Base-by-base conservation (phyloP, 352 stramenopile genomes). In the Globisporangium nunn region DNA sequence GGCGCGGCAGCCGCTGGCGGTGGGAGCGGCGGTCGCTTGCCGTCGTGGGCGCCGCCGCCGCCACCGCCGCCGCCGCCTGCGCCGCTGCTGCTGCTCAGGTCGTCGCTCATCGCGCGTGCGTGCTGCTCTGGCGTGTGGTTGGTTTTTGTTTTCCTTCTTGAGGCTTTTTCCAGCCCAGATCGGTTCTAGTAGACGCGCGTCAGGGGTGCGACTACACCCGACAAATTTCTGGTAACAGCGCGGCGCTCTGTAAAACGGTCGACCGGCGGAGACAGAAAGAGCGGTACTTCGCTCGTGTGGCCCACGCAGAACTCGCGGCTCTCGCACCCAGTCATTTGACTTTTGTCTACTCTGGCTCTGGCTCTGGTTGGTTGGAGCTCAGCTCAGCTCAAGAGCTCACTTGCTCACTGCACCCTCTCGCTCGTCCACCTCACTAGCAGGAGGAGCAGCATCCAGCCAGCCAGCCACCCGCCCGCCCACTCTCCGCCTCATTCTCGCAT, bases 1-100 rank as follows among this genome's bases (percentile, higher is more conserved):
- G 53, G 59, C 14, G 54, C 56, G 53, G 54, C 47, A 11, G 59
- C 59, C 14, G 59, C 53, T 2, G 44, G 44, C 15, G 54, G 48
- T 2, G 59, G 35, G 37, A 51, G 58, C 45, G 58, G 53, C 59
- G 50, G 50, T 6, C 60, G 60, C 60, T 62, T 63, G 37, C 60
- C 50, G 23, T 63, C 60, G 55, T 53, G 17, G 17, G 33, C 43
- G 47, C 43, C 29, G 18, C 39, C 52, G 17, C 30, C 6, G 39
- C n/a, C 4, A 46, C 29, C 28, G 58, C 23, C 29, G 18, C 39
- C 29, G 35, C 39, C n/a, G n/a, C 44, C 18, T 8, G n/a, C 17
- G 7, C n/a, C 14, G 44, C 18, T 49, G 17, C 5, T 28, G 44
- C 18, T 49, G 17, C 5, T 28, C 18, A 17, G 44, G 17, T 31